A percentile compares a stretch with the other conserved stretches of the same genome.
Conservation (phyloP, 2,329 filamentous ascomycete genomes). For the Didymellaceae sp. region DNA sequence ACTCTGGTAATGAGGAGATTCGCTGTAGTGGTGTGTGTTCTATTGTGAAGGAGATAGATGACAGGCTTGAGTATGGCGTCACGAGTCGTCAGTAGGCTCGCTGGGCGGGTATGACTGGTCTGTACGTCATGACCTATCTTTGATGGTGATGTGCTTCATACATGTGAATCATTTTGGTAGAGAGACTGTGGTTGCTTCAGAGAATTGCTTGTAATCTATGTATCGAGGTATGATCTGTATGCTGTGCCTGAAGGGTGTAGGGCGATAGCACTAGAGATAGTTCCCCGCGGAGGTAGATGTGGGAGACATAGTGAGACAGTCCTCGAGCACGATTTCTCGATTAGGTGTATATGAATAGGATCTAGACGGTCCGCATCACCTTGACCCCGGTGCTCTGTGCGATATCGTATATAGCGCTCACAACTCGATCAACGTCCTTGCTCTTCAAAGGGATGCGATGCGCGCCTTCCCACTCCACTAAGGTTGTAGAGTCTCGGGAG, state of each 20-base stretch:
- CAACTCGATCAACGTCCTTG: conserved; percentile 66
- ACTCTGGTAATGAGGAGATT: too few relatives aligned
- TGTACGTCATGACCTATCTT: conserved; percentile 9
- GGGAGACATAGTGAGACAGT: too few relatives aligned
- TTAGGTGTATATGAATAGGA: neutral
- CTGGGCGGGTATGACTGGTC: neutral
- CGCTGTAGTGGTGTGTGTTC: too few relatives aligned
- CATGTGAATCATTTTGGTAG: neutral
- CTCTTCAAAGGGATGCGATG: conserved; percentile 75
- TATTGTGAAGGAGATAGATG: too few relatives aligned
- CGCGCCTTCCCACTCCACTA: conserved; percentile 76
- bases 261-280: neutral
- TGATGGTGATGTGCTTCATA: neutral
- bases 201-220: neutral
- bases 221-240: neutral
- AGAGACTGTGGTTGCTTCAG: too few relatives aligned
- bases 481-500: conserved; percentile 57
- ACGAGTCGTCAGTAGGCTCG: neutral
- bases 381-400: conserved; percentile 58
- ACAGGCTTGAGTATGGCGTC: conserved; percentile 3
- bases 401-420: conserved; percentile 59
- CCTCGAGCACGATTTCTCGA: neutral
- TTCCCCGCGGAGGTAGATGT: neutral
- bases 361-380: conserved; percentile 38
- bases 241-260: neutral